phyloP scores from a whole-genome alignment of 129 eudicot genomes.

The Oenanthe sinensis region DNA sequence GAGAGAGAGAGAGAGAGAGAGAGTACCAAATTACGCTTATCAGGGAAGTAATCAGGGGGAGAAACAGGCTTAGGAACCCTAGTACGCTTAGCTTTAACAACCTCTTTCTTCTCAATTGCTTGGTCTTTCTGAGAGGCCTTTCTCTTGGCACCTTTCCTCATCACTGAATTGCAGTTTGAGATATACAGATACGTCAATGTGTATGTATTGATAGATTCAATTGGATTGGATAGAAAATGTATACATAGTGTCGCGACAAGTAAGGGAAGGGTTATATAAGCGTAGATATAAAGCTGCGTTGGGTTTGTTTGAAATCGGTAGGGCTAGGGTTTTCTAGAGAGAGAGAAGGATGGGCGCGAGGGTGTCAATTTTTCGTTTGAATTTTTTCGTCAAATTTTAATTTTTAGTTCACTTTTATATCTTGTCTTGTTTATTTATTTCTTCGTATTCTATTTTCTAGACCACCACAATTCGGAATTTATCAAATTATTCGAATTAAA shows the following conservation, averaged over 20 bases:
- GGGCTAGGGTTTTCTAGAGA: conserved; percentile 17
- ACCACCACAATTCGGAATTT: no score
- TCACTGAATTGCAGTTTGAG: not conserved
- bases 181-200: not conserved
- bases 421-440: no score
- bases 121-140: conserved; percentile 37
- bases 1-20: not conserved
- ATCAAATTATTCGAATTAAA: no score
- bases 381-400: not conserved
- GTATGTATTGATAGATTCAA: not conserved
- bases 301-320: not conserved
- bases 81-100: conserved; percentile 30
- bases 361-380: conserved; percentile 1
- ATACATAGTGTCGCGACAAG: not conserved
- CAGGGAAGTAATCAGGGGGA: conserved; percentile 69
- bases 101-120: conserved; percentile 17
- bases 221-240: not conserved
- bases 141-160: conserved; percentile 73
- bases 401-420: no score
- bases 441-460: no score
- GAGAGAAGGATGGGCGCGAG: conserved; percentile 19
- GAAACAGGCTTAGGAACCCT: conserved; percentile 38
- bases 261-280: not conserved
- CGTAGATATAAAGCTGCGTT: conserved; percentile 5
- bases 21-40: conserved; percentile 75